Conservation (phyloP, 2,329 filamentous ascomycete genomes). For the Alternaria panax region DNA sequence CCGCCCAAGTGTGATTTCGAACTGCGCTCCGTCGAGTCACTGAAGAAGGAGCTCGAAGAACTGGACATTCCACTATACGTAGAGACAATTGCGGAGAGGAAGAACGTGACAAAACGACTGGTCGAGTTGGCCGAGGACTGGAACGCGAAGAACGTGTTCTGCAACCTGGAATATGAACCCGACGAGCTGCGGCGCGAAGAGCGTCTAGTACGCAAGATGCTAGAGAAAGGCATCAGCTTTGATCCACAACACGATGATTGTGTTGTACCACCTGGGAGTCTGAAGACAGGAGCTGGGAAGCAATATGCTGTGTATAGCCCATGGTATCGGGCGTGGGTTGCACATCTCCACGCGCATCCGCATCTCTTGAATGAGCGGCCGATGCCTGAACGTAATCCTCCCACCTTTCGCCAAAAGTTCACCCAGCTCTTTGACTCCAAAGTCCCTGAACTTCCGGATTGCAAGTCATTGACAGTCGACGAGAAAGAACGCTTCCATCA, state of each 20-base stretch:
- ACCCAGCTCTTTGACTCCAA: conserved; percentile 43
- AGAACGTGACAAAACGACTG: conserved; percentile 66
- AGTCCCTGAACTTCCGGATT: conserved; percentile 61
- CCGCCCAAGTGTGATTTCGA: conserved; percentile 81
- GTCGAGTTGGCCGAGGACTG: conserved; percentile 72
- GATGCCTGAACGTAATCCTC: conserved; percentile 64
- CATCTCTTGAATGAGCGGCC: conserved; percentile 70
- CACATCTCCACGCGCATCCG: conserved; percentile 73
- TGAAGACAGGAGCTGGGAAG: conserved; percentile 72
- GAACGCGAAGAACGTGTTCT: conserved; percentile 77
- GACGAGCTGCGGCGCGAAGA: conserved; percentile 85
- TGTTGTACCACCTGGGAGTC: conserved; percentile 75
- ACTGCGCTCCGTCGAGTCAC: conserved; percentile 70
- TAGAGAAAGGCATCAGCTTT: conserved; percentile 71
- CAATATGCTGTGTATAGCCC: conserved; percentile 87
- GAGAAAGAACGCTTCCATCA: conserved; percentile 50
- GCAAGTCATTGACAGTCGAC: conserved; percentile 63
- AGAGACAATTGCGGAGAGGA: conserved; percentile 73
- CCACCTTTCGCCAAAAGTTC: conserved; percentile 57
- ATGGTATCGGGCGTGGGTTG: conserved; percentile 81
- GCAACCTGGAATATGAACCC: conserved; percentile 90
- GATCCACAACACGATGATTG: conserved; percentile 82
- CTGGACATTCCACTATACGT: conserved; percentile 81
- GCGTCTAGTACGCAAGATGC: conserved; percentile 66
- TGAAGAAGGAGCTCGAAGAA: conserved; percentile 71